Percentiles rank a stretch among this genome's conserved stretches.
phyloP scores from a whole-genome alignment of 805 yeast genomes.

The Candida ponderosae region DNA sequence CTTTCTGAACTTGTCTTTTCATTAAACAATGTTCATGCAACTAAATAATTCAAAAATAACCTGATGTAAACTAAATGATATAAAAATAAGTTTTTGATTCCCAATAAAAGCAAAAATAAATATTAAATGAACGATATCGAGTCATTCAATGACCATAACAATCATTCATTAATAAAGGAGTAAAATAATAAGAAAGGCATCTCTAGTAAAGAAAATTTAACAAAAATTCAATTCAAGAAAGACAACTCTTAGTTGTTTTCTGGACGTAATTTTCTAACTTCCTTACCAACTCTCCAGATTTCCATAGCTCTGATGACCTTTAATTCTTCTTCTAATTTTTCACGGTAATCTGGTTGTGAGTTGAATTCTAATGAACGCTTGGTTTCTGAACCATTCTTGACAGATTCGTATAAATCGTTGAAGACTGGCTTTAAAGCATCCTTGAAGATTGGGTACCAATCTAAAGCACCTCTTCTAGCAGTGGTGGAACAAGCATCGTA shows the following conservation, averaged over 20 bases:
- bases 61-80: slow-evolving; percentile 11
- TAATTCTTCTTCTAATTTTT: slow-evolving; percentile 88
- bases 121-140: slow-evolving; percentile 8
- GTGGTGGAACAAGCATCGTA: slow-evolving; percentile 99
- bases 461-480: slow-evolving; percentile 99
- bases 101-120: slow-evolving; percentile 10
- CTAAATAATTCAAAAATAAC: slow-evolving; percentile 8
- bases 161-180: slow-evolving; percentile 8
- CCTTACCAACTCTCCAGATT: slow-evolving; percentile 99
- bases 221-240: slow-evolving; percentile 1
- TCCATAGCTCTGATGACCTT: slow-evolving; percentile 92
- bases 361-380: slow-evolving; percentile 97
- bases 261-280: slow-evolving; percentile 99
- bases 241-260: slow-evolving; percentile 71
- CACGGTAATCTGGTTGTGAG: slow-evolving; percentile 98
- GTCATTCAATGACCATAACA: slow-evolving; percentile 23
- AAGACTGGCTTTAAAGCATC: slow-evolving; percentile 98
- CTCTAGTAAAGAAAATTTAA: slow-evolving; percentile 3
- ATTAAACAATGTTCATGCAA: slow-evolving; percentile 32
- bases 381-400: slow-evolving; percentile 95
- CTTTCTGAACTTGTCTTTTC: slow-evolving; percentile 30
- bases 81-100: slow-evolving; percentile 11
- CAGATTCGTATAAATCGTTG: slow-evolving; percentile 91
- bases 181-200: slow-evolving; percentile 8
- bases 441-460: slow-evolving; percentile 99